Percentiles rank a stretch among this genome's conserved stretches.
phyloP scores from a whole-genome alignment of 2,329 filamentous ascomycete species.

The Sclerotiophoma versabilis region DNA sequence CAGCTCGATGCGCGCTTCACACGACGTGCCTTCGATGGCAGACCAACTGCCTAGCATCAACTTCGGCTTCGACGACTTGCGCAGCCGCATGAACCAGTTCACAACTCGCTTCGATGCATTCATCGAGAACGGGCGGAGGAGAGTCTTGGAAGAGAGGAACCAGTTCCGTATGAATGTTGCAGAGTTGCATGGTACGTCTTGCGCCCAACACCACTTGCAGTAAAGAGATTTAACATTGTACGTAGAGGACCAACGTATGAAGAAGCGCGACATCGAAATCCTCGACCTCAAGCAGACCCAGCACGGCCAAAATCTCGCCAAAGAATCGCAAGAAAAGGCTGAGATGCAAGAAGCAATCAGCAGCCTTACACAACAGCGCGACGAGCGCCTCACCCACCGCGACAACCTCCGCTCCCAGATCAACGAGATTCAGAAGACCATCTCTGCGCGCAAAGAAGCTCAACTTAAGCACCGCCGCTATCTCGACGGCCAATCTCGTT shows the following conservation, averaged over 20 bases:
- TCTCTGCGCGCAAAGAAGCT: conserved; percentile 72
- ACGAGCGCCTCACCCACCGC: conserved; percentile 62
- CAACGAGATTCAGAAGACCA: conserved; percentile 71
- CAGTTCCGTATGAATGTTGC: conserved; percentile 90
- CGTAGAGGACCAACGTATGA: conserved; percentile 89
- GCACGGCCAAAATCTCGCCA: conserved; percentile 76
- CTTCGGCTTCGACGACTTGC: conserved; percentile 95
- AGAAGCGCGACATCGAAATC: conserved; percentile 86
- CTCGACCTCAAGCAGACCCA: conserved; percentile 73
- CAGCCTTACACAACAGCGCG: conserved; percentile 63
- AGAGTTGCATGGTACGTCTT: conserved; percentile 79
- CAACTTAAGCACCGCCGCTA: conserved; percentile 76
- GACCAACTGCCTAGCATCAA: conserved; percentile 87
- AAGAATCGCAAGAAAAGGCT: conserved; percentile 75
- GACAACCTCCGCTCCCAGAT: conserved; percentile 65
- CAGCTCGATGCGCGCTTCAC: conserved; percentile 66
- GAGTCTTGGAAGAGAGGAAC: conserved; percentile 90
- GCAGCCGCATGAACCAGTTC: conserved; percentile 93
- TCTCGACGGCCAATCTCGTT: conserved; percentile 81
- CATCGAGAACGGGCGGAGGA: conserved; percentile 88
- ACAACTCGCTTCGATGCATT: conserved; percentile 90
- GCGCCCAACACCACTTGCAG: not conserved
- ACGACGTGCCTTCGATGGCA: conserved; percentile 70
- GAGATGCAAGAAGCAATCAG: conserved; percentile 68
- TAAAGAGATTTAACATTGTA: conserved; percentile 9